phyloP scores from a whole-genome alignment of 208 protist genomes.

The Tritrichomonas foetus region DNA sequence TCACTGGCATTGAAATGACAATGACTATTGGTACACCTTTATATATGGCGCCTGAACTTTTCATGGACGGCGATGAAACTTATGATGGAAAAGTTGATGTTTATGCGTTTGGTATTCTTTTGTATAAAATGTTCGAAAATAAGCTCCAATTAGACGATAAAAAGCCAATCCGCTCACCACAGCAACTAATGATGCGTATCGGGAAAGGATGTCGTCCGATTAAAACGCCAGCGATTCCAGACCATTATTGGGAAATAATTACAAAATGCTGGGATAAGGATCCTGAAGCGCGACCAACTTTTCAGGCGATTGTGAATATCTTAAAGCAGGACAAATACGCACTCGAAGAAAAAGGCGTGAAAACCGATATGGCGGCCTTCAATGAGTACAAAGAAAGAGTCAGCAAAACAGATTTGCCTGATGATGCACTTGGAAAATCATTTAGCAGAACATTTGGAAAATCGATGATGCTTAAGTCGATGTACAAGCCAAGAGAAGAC shows the following conservation, averaged over 20 bases:
- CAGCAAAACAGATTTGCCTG: no score
- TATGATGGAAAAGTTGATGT: neutral
- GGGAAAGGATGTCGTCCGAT: neutral
- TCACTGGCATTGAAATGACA: neutral
- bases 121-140: neutral
- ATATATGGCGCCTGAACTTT: conserved; percentile 36
- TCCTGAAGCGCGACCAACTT: neutral
- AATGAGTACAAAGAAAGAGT: no score
- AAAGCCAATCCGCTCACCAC: no score
- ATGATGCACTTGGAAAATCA: no score
- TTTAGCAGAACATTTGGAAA: no score
- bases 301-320: neutral
- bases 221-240: neutral
- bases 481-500: no score
- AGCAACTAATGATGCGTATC: no score
- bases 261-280: conserved; percentile 29
- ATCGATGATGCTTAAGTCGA: no score
- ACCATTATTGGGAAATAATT: neutral
- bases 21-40: neutral
- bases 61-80: neutral
- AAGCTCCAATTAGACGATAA: neutral
- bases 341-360: neutral
- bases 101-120: neutral
- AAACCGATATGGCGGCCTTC: no score
- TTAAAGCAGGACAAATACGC: neutral